These are phyloP conservation scores for Porogramme epimiltina DNA, from an alignment of 1,284 basidiomycete genomes.

Conservation along the genomic window DNA sequence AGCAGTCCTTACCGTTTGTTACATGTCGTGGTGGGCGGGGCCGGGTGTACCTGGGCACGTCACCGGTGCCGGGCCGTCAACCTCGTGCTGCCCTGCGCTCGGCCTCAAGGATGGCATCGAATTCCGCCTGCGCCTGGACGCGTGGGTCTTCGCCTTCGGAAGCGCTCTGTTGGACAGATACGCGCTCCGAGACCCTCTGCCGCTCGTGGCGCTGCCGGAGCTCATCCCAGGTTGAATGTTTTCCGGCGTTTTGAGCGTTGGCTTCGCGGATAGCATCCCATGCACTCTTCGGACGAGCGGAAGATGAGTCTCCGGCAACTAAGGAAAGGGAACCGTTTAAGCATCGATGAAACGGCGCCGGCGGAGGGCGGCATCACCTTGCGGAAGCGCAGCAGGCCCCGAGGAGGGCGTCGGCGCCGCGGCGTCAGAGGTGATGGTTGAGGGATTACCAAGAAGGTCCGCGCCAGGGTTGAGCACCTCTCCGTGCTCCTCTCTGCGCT, in stretches of 20 bases:
- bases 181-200: constrained; percentile 26
- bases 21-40: too few species aligned
- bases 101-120: constrained; percentile 59
- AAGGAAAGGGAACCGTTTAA: too few species aligned
- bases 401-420: neutral
- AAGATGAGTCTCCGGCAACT: constrained; percentile 6
- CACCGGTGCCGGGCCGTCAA: neutral
- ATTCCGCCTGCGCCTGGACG: constrained; percentile 51
- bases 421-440: constrained; percentile 5
- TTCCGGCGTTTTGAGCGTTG: constrained; percentile 44
- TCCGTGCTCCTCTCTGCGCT: constrained; percentile 15
- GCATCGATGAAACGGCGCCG: too few species aligned
- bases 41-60: neutral
- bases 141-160: constrained; percentile 37
- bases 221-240: constrained; percentile 64
- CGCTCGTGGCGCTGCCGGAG: constrained; percentile 62
- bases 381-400: neutral
- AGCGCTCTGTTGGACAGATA: constrained; percentile 8
- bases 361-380: neutral
- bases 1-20: constrained; percentile 10
- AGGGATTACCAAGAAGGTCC: constrained; percentile 11
- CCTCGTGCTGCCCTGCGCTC: constrained; percentile 44
- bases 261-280: constrained; percentile 68
- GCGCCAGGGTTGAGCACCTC: constrained; percentile 12
- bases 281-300: constrained; percentile 33